Evolutionary conservation across 257 asterid genomes (phyloP), one percentile per base, ranked within the genome.

Genomic region (Rhazya stricta): DNA sequence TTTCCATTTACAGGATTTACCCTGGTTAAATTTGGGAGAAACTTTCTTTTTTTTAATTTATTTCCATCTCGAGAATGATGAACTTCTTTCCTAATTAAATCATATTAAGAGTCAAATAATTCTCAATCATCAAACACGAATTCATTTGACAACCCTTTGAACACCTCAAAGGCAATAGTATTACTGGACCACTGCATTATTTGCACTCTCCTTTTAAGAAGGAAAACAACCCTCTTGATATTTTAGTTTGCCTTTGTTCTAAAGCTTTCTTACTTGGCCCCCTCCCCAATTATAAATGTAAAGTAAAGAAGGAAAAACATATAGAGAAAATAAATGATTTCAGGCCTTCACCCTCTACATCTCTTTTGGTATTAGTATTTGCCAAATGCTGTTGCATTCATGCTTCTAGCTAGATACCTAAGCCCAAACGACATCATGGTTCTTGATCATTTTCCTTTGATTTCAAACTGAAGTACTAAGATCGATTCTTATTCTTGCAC

Each of bases 191-290:
- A 60, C 75, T 48, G 36, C 66, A 58, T 57, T 43, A 67, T 70
- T 45, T 54, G 46, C 41, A 29, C 70, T 19, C 75, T 19, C 48
- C 32, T 56, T 73, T 56, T 37, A 13, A 48, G 63, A 18, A 19
- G n/a, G 48, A 39, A 36, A 11, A 16, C 41, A 50, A 71, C 34
- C 72, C 57, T 50, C 50, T 45, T 39, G 48, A 46, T 42, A 9
- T 0, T 70, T 25, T 63, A 4, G 45, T 25, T 67, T 78, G 61
- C 61, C 23, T 39, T 16, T 60, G 56, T 67, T 73, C 67, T 43
- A 18, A 1, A 60, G 41, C 65, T 63, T 79, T 75, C 29, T 51
- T 9, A 27, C 42, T 16, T 39, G 76, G 69, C 62, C 76, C 62
- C 63, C 72, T 74, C 61, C 29, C 25, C 56, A 27, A 36, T 15